Evolutionary conservation across 495 filamentous ascomycete genomes (phyloP), one percentile per base, ranked within the genome.

Genomic region (Podospora sp.): DNA sequence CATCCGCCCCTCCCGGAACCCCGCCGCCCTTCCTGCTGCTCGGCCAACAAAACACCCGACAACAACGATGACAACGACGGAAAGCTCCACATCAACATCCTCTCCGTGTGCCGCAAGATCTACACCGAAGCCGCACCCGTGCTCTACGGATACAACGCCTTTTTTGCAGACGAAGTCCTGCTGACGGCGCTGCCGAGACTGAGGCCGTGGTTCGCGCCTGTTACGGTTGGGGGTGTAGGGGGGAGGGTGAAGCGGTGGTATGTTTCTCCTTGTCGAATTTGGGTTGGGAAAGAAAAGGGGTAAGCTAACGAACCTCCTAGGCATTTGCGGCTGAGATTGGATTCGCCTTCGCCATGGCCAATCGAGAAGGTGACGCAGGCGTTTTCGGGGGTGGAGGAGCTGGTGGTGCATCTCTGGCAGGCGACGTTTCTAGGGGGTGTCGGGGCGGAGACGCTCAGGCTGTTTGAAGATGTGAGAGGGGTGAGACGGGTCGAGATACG

Each of bases 381-480:
- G 7, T 55, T 55, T 55, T 4, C 52, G 20, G 52, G 52, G 6
- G 20, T 11, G 20, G 52, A 55, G 62, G 78, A 80, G 68, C 69
- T 88, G 6, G 76, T 78, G 22, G 65, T 88, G 59, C 77, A 84
- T 64, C 73, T 81, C 1, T 82, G 78, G 69, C 82, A 84, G 71
- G 70, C 79, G 16, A 74, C 77, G 70, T 85, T 80, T 68, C 76
- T 77, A 33, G 77, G 77, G 33, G 66, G 63, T 70, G 70, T 70
- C 29, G 80, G 79, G 40, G 76, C 75, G 58, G 74, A 69, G 14
- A 75, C 72, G 20, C 72, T 87, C 65, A 71, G 70, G 33, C 68
- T 78, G 62, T 86, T 87, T 65, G 82, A 83, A 69, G 80, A 74
- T 5, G 80, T 88, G 1, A 70, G 85, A 26, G 85, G 82, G 0